Evolutionary conservation across 1,139 yeast species (phyloP).

Genomic region (Arxiozyma telluris): DNA sequence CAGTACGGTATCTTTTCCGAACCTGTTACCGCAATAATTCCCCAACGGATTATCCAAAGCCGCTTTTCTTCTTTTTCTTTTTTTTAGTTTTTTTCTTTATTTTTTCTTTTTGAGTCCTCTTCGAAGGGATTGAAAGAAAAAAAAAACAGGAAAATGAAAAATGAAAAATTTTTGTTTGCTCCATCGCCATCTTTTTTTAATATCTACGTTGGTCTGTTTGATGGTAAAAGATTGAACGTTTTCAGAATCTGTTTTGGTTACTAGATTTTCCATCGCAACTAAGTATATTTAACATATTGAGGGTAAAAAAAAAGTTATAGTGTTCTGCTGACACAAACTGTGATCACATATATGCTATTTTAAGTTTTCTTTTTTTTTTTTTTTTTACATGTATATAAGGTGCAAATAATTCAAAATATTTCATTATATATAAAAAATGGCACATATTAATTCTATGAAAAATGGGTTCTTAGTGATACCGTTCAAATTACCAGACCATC

Average conservation of each 20-base stretch:
- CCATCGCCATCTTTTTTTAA: background rate
- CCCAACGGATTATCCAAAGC: background rate
- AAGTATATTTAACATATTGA: no score
- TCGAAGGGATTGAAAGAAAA: background rate
- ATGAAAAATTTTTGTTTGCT: background rate
- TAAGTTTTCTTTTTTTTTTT: no score
- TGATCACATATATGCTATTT: no score
- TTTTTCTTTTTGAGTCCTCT: background rate
- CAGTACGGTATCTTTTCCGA: background rate
- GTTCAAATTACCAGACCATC: conserved; percentile 25
- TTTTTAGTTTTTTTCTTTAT: no score
- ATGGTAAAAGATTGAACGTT: no score
- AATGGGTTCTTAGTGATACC: conserved; percentile 36
- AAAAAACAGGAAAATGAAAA: no score
- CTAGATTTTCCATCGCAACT: no score
- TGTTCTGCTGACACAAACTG: background rate
- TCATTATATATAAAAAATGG: background rate
- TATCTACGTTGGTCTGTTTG: no score
- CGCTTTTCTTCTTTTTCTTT: background rate
- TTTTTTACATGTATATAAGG: background rate
- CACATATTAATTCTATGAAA: conserved; percentile 21
- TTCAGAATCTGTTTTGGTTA: no score
- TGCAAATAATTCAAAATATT: background rate
- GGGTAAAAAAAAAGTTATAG: no score
- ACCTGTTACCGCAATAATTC: background rate